Evolutionary conservation across 345 rosid genomes (phyloP).

Genomic region (Rubroshorea leprosula): DNA sequence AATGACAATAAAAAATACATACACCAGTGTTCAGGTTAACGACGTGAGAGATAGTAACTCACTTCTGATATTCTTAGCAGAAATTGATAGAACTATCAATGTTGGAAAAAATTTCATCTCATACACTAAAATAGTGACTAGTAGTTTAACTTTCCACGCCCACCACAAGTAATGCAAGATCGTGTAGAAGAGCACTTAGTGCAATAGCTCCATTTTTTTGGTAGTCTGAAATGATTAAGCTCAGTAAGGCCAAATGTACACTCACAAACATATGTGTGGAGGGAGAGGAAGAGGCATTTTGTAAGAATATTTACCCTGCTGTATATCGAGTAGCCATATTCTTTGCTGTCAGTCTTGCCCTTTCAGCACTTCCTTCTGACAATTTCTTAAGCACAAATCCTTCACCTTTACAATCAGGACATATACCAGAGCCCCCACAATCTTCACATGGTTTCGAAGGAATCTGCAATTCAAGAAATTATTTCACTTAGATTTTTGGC

Average conservation of each 20-base stretch:
- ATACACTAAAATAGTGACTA: not conserved
- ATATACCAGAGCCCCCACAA: conserved; percentile 80
- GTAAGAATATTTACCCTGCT: conserved; percentile 58
- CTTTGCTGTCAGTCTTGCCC: conserved; percentile 67
- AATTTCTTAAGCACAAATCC: conserved; percentile 78
- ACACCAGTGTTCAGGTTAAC: too few relatives aligned
- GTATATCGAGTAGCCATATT: conserved; percentile 90
- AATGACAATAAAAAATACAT: too few relatives aligned
- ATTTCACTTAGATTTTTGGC: not conserved
- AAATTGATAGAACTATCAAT: not conserved
- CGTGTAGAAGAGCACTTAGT: conserved; percentile 81
- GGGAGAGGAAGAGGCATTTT: not conserved
- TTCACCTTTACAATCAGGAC: conserved; percentile 87
- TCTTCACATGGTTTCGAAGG: conserved; percentile 57
- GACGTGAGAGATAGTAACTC: too few relatives aligned
- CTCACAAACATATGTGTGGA: not conserved
- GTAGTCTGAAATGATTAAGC: conserved; percentile 51
- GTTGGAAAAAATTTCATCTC: not conserved
- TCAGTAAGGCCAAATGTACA: not conserved
- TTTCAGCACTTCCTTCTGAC: conserved; percentile 66
- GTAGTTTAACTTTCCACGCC: conserved; percentile 58
- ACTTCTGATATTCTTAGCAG: not conserved
- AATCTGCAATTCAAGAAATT: conserved; percentile 32
- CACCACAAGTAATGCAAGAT: conserved; percentile 63
- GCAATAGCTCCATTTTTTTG: conserved; percentile 98